Conservation (phyloP, 352 stramenopile genomes). For the Ophiocytium majus region DNA sequence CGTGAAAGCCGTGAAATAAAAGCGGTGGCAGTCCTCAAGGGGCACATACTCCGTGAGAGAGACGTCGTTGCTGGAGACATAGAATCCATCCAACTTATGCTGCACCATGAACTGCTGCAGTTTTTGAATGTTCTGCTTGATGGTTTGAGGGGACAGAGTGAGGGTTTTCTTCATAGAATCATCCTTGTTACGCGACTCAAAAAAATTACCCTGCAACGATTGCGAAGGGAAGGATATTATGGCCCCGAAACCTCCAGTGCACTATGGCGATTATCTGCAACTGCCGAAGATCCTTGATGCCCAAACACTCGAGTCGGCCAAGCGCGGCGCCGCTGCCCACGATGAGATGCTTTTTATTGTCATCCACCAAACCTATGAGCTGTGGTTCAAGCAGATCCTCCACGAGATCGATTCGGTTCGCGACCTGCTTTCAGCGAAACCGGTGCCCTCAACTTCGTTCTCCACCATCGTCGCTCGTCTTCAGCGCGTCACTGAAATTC, state of each 20-base stretch:
- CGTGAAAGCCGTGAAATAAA: conserved; percentile 9
- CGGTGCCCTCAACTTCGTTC: neutral
- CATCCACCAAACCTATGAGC: conserved; percentile 9
- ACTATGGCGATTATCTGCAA: conserved; percentile 14
- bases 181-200: conserved; percentile 5
- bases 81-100: neutral
- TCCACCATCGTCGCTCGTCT: neutral
- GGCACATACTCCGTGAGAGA: conserved; percentile 6
- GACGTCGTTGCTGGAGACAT: neutral
- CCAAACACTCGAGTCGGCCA: neutral
- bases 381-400: conserved; percentile 13
- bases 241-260: neutral
- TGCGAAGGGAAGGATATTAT: neutral
- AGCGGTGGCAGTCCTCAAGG: neutral
- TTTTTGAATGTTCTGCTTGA: conserved; percentile 1
- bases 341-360: conserved; percentile 9
- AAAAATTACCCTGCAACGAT: neutral
- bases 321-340: neutral
- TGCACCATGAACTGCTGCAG: neutral
- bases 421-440: neutral
- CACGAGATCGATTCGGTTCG: conserved; percentile 1
- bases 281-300: neutral
- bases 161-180: conserved; percentile 14
- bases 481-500: neutral
- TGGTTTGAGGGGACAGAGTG: conserved; percentile 9